Base-by-base conservation (phyloP, 805 yeast species). In the Ogataea nonfermentans region DNA sequence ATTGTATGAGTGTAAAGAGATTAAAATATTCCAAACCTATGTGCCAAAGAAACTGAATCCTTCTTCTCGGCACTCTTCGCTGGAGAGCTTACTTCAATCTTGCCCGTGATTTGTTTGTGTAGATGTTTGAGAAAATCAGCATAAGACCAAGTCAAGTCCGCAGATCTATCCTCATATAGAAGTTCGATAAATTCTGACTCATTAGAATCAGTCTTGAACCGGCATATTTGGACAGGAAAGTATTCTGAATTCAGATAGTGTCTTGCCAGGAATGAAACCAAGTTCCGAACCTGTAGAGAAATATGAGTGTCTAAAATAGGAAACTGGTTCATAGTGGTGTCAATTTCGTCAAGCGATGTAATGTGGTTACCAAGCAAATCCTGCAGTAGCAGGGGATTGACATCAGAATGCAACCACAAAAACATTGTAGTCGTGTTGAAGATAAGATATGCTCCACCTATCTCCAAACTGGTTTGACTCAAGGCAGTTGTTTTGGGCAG, bases 401-500 rank as follows among this genome's bases (percentile, higher is more conserved):
- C 84, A 29, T 77, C 74, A 13, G 76, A 76, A 59, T 84, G 87
- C 29, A 90, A 66, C 79, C 85, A 83, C 25, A 90, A 65, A 36
- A 68, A 69, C 3, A 80, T 67, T 10, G 63, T 54, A 15, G 66
- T 67, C 13, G 95, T 91, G 52, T 86, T 78, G 66, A 84, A 89
- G 14, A 84, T 62, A 32, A 93, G 57, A 60, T 84, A 88, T 7
- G 85, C 89, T 6, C 95, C 95, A 29, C 88, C 87, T 37, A 73
- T 68, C 43, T 78, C 65, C 38, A 76, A 53, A 28, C 60, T 53
- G 30, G 65, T 39, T 11, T 67, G 55, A 15, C 74, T 49, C 47
- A 76, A 76, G 24, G 71, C 74, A 23, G 66, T 62, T 50, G 64
- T 73, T 47, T 47, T 63, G 3, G 83, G 95, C 48, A 71, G 52